phyloP scores from a whole-genome alignment of 768 basidiomycete species.

The Gloeostereum incarnatum region DNA sequence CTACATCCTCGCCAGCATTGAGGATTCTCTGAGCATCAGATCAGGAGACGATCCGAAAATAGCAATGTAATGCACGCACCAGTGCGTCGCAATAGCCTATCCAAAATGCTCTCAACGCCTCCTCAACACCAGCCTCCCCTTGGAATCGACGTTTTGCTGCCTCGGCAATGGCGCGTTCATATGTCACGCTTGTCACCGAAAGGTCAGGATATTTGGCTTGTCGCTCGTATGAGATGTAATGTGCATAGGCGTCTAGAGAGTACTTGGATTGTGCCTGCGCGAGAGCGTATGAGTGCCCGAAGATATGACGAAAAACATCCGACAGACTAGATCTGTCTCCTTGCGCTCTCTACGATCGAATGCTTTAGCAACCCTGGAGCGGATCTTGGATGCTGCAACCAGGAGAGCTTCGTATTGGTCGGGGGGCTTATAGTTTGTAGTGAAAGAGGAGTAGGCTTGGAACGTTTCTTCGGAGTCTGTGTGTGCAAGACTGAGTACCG shows the following conservation, averaged over 20 bases:
- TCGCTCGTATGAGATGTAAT: slow-evolving; percentile 56
- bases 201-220: slow-evolving; percentile 49
- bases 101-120: slow-evolving; percentile 62
- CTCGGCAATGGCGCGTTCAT: slow-evolving; percentile 71
- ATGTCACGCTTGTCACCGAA: slow-evolving; percentile 46
- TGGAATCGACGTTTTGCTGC: slow-evolving; percentile 50
- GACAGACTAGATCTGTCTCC: slow-evolving; percentile 51
- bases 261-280: slow-evolving; percentile 23
- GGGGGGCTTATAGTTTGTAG: slow-evolving; percentile 65
- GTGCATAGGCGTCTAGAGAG: slow-evolving; percentile 53
- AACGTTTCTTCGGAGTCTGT: slow-evolving; percentile 78
- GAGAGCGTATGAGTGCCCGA: neutral
- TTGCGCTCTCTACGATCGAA: slow-evolving; percentile 55
- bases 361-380: slow-evolving; percentile 47
- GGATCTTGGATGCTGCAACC: slow-evolving; percentile 67
- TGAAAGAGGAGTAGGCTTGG: slow-evolving; percentile 83
- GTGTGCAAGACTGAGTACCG: slow-evolving; percentile 1
- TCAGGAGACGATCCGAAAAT: neutral
- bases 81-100: slow-evolving; percentile 59
- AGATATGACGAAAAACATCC: neutral
- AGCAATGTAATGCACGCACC: slow-evolving; percentile 27
- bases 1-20: slow-evolving; percentile 28
- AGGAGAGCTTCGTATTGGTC: slow-evolving; percentile 73
- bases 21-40: slow-evolving; percentile 31
- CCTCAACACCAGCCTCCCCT: slow-evolving; percentile 48